phyloP scores from a whole-genome alignment of 306 rosid genomes.

The Acacia crassicarpa region DNA sequence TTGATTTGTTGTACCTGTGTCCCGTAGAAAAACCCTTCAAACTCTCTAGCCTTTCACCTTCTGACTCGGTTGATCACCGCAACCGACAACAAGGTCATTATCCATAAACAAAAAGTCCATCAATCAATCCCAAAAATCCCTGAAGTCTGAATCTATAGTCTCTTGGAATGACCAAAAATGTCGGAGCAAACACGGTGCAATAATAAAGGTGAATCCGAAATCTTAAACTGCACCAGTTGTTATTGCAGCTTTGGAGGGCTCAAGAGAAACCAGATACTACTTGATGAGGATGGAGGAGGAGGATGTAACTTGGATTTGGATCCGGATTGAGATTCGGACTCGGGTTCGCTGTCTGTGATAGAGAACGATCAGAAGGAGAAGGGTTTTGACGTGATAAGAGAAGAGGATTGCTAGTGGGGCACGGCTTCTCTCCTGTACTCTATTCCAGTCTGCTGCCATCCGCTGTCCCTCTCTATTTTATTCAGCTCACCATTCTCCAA shows the following conservation, averaged over 20 bases:
- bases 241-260: background rate
- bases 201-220: background rate
- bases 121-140: too few species aligned
- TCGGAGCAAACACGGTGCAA: background rate
- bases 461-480: background rate
- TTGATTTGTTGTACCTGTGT: background rate
- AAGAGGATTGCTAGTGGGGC: conserved; percentile 8
- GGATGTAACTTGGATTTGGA: background rate
- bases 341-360: background rate
- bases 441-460: background rate
- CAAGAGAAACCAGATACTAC: background rate
- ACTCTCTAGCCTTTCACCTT: too few species aligned
- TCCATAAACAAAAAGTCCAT: background rate
- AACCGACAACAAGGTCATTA: background rate
- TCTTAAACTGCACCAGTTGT: background rate
- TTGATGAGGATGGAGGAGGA: background rate
- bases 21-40: background rate
- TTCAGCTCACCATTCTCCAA: too few species aligned
- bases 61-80: background rate
- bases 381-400: background rate
- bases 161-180: background rate
- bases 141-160: background rate
- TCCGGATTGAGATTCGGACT: background rate
- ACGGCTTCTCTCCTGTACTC: background rate
- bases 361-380: background rate